These are phyloP conservation scores for Heliosperma pusillum DNA, from an alignment of 148 eudicot species.

Conservation along the genomic window DNA sequence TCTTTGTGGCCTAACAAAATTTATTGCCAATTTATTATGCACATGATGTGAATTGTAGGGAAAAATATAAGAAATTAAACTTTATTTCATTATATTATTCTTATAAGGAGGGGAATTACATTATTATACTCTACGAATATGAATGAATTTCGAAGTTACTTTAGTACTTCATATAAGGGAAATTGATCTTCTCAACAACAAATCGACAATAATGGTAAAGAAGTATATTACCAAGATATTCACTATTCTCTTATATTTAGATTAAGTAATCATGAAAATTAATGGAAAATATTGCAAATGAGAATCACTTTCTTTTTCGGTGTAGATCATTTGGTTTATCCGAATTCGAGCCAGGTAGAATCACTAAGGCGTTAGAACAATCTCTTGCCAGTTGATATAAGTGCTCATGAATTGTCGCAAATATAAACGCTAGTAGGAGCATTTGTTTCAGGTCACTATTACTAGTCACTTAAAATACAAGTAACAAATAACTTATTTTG, in stretches of 20 bases:
- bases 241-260: not conserved
- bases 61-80: not conserved
- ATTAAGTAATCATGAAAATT: not conserved
- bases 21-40: constrained; percentile 3
- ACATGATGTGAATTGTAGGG: not conserved
- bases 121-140: not conserved
- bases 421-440: no score
- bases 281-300: not conserved
- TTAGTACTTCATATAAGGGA: no score
- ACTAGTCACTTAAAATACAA: no score
- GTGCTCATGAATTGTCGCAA: no score
- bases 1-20: not conserved
- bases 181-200: not conserved
- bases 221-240: no score
- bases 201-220: not conserved
- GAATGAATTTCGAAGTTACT: not conserved
- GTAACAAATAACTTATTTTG: not conserved
- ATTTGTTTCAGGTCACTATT: no score
- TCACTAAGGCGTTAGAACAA: no score
- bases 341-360: no score
- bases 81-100: not conserved
- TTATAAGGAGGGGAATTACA: not conserved
- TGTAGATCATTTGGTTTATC: no score
- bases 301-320: no score
- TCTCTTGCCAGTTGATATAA: no score